These are phyloP conservation scores for Edaphochlamys debaryana DNA, from an alignment of 139 green algal species.

Conservation along the genomic window DNA sequence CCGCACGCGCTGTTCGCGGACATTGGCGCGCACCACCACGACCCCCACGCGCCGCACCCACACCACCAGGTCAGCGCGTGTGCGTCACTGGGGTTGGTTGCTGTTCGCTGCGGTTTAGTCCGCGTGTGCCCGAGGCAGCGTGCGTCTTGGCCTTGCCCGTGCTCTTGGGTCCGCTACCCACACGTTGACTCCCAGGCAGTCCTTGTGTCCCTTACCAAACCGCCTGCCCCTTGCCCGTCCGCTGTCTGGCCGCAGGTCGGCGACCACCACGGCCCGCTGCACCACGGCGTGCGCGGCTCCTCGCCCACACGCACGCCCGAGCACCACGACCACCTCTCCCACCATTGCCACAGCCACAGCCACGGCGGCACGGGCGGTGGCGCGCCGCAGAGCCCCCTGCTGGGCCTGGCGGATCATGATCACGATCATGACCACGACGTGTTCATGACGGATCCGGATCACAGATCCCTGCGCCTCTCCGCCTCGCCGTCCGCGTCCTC, in stretches of 20 bases:
- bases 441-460: conserved; percentile 4
- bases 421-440: conserved; percentile 6
- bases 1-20: conserved; percentile 11
- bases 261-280: neutral
- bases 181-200: no score
- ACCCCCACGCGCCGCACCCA: neutral
- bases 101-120: no score
- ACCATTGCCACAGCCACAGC: neutral
- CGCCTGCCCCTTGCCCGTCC: neutral
- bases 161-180: no score
- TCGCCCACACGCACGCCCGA: neutral
- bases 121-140: no score
- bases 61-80: no score
- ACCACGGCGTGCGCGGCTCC: neutral
- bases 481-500: neutral
- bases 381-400: conserved; percentile 12
- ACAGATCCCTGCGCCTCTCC: neutral
- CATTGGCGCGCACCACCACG: conserved; percentile 7
- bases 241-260: neutral
- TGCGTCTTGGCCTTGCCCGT: no score
- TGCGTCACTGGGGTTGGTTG: no score
- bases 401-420: neutral
- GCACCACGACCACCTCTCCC: neutral
- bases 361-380: neutral
- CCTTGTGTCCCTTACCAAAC: no score